Percentiles rank a stretch among this genome's conserved stretches.
Evolutionary conservation across 805 yeast species (phyloP).

Genomic region (Wickerhamiella lipophila): DNA sequence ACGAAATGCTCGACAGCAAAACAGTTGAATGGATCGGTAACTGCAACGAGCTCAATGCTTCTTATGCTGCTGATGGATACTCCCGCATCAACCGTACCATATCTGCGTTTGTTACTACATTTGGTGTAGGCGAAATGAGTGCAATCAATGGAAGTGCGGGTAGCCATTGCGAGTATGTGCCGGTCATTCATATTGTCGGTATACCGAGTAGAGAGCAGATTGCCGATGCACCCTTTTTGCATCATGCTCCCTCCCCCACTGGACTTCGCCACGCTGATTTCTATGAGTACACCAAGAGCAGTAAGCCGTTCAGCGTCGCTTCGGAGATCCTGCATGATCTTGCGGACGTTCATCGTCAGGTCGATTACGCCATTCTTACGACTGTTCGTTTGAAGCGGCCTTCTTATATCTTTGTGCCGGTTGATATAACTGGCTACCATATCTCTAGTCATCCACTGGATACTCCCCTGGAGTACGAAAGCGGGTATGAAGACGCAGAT

Average conservation of each 20-base stretch:
- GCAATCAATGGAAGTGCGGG: conserved; percentile 78
- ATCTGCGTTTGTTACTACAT: conserved; percentile 60
- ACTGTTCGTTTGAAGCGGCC: conserved; percentile 55
- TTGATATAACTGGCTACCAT: conserved; percentile 43
- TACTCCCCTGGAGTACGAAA: conserved; percentile 24
- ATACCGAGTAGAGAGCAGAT: conserved; percentile 39
- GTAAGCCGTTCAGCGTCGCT: conserved; percentile 43
- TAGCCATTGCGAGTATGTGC: conserved; percentile 68
- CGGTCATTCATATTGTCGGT: conserved; percentile 76
- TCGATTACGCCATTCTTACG: conserved; percentile 52
- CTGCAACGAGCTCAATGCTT: conserved; percentile 82
- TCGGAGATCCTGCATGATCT: conserved; percentile 39
- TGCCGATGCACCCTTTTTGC: conserved; percentile 28
- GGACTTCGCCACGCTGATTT: conserved; percentile 45
- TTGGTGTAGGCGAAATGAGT: conserved; percentile 81
- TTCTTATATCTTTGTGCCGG: conserved; percentile 69
- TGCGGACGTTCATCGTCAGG: conserved; percentile 39
- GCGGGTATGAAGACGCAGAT: conserved; percentile 6
- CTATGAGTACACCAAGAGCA: conserved; percentile 51
- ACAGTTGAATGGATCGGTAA: conserved; percentile 62
- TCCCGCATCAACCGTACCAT: conserved; percentile 51
- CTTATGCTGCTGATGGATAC: conserved; percentile 86
- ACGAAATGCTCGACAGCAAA: conserved; percentile 26
- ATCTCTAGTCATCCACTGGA: conserved; percentile 32
- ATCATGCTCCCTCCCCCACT: conserved; percentile 30